Conservation (phyloP, 345 rosid genomes). For the Cochlearia excelsa region DNA sequence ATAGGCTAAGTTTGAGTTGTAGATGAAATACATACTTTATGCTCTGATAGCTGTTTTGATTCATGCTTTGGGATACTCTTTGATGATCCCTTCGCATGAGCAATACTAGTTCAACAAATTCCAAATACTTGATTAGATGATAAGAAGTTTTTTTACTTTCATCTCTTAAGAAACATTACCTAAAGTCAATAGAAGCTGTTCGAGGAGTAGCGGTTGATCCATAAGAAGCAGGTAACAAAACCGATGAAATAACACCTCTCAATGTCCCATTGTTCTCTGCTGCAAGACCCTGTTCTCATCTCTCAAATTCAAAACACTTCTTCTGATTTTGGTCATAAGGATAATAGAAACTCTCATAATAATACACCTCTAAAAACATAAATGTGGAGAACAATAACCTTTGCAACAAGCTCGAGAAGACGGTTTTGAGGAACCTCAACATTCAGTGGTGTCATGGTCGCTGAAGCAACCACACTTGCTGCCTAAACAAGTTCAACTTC, state of each 20-base stretch:
- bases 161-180: constrained; percentile 35
- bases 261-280: constrained; percentile 62
- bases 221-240: constrained; percentile 44
- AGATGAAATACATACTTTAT: constrained; percentile 62
- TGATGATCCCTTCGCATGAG: constrained; percentile 54
- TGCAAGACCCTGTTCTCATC: constrained; percentile 75
- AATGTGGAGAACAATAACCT: constrained; percentile 42
- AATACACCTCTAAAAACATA: constrained; percentile 6
- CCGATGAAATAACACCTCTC: constrained; percentile 52
- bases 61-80: constrained; percentile 51
- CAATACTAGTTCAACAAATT: constrained; percentile 43
- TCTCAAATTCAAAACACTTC: constrained; percentile 33
- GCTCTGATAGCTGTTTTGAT: constrained; percentile 47
- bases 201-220: constrained; percentile 51
- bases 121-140: constrained; percentile 7
- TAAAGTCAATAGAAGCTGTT: constrained; percentile 58
- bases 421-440: constrained; percentile 65
- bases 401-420: constrained; percentile 77
- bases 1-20: constrained; percentile 6
- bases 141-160: not conserved
- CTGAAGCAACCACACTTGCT: constrained; percentile 73
- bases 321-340: constrained; percentile 1
- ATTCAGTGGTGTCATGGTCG: constrained; percentile 73
- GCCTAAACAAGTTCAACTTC: constrained; percentile 43
- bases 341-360: not conserved